Evolutionary conservation across 192 early-diverging fungal species (phyloP).

Genomic region (Backusella sp.): DNA sequence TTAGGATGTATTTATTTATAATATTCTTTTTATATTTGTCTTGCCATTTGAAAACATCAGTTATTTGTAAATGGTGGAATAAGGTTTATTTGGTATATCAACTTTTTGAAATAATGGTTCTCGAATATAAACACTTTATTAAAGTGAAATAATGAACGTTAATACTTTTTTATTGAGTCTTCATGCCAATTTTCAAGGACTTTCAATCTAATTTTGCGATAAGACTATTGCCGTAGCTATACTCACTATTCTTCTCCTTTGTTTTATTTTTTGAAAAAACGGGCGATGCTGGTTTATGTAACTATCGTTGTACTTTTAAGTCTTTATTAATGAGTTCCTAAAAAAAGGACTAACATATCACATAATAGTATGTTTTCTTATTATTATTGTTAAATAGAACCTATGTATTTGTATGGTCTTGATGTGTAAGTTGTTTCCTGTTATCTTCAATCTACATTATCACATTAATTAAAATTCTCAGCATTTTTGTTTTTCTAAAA

Average conservation of each 20-base stretch:
- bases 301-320: background rate
- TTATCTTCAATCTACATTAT: background rate
- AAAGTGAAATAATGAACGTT: background rate
- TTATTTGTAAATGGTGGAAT: too few species aligned
- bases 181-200: background rate
- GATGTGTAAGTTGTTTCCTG: background rate
- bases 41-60: too few species aligned
- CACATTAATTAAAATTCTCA: slow-evolving; percentile 8
- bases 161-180: background rate
- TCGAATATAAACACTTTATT: background rate
- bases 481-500: slow-evolving; percentile 2
- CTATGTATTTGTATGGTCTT: background rate
- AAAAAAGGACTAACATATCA: background rate
- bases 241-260: background rate
- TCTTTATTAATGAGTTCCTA: background rate
- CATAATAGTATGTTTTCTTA: background rate
- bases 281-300: background rate
- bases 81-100: too few species aligned
- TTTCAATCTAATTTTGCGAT: background rate
- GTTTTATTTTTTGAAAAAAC: background rate
- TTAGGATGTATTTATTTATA: too few species aligned
- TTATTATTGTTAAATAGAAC: background rate
- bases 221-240: background rate
- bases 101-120: too few species aligned
- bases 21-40: too few species aligned